Conservation (phyloP, 306 rosid genomes). For the Glycine latifolia region DNA sequence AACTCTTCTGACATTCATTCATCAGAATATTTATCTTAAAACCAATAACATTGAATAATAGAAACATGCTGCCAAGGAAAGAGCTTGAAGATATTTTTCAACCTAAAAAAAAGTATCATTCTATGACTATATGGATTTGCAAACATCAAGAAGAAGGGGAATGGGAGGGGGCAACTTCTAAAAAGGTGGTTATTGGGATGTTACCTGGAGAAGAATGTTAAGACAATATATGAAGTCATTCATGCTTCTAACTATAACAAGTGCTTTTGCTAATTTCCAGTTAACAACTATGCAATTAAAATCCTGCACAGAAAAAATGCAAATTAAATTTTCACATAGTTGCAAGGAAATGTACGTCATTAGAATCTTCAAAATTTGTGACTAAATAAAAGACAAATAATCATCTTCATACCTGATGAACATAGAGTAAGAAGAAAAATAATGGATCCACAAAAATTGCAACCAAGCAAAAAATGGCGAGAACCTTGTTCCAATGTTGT, state of each 20-base stretch:
- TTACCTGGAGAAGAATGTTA: constrained; percentile 87
- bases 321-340: constrained; percentile 7
- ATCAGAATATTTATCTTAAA: not conserved
- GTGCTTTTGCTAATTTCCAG: constrained; percentile 48
- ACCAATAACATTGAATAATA: not conserved
- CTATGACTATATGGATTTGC: not conserved
- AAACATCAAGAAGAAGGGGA: not conserved
- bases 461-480: constrained; percentile 67
- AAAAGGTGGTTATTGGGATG: constrained; percentile 11
- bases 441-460: constrained; percentile 89
- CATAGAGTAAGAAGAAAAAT: constrained; percentile 70
- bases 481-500: constrained; percentile 76
- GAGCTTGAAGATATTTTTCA: not conserved
- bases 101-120: not conserved
- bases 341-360: not conserved
- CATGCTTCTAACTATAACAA: constrained; percentile 76
- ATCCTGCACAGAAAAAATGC: not conserved
- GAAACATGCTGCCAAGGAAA: not conserved
- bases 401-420: constrained; percentile 2
- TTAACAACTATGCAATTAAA: not conserved
- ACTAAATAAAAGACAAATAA: constrained; percentile 28
- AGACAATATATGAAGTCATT: constrained; percentile 71
- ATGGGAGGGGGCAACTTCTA: not conserved
- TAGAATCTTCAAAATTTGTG: not conserved
- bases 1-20: not conserved